Percentiles rank a stretch among this genome's conserved stretches.
phyloP scores from a whole-genome alignment of 306 rosid species.

The Dryas drummondii region DNA sequence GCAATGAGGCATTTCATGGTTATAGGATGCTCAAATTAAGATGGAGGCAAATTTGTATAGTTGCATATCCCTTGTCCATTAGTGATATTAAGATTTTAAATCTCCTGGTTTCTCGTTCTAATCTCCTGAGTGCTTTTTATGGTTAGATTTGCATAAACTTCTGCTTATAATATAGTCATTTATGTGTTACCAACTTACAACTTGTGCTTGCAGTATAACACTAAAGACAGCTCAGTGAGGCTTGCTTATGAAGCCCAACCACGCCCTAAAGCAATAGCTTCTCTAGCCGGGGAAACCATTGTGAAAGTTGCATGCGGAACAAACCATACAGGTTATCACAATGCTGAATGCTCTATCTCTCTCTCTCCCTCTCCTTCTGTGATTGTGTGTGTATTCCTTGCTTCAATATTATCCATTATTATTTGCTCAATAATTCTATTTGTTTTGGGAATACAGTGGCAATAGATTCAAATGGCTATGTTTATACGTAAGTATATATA shows the following conservation, averaged over 20 bases:
- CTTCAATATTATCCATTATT: neutral
- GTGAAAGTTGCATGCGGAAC: slow-evolving; percentile 93
- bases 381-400: neutral
- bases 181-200: too few relatives aligned
- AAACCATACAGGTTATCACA: slow-evolving; percentile 77
- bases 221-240: slow-evolving; percentile 90
- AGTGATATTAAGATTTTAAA: too few relatives aligned
- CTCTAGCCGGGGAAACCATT: slow-evolving; percentile 80
- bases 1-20: neutral
- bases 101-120: too few relatives aligned
- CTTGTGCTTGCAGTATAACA: slow-evolving; percentile 72
- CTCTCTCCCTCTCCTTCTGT: neutral
- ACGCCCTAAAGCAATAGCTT: slow-evolving; percentile 78
- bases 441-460: slow-evolving; percentile 65
- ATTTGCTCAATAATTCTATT: slow-evolving; percentile 13
- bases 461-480: slow-evolving; percentile 81
- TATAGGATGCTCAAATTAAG: neutral
- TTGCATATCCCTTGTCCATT: neutral
- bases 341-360: neutral
- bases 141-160: too few relatives aligned
- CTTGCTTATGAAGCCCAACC: slow-evolving; percentile 98
- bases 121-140: too few relatives aligned
- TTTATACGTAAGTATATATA: slow-evolving; percentile 77
- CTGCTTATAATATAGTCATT: too few relatives aligned
- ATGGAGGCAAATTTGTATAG: neutral